Base-by-base conservation (phyloP, 441 rosid species). In the Cnidoscolus chayamansa region DNA sequence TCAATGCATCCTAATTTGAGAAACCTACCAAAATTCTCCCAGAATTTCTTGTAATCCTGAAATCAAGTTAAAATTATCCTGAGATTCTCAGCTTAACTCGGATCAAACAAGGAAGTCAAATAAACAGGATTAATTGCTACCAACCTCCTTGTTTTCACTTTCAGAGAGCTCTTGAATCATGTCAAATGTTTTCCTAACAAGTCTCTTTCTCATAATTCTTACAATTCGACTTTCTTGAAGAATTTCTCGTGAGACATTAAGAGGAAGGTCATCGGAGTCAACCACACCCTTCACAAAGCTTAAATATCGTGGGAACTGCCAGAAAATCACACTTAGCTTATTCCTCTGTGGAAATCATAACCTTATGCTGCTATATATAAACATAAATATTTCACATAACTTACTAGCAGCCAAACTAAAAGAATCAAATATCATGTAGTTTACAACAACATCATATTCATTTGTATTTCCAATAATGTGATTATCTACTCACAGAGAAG, bases 281-380 rank as follows among this genome's bases (percentile, higher is more conserved):
- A 96, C 94, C 32, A 96, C 97, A 82, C 98, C 98, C 84, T 86
- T 96, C 54, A 91, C 99, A 65, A 93, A 93, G 87, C 99, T 93
- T 85, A 96, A 81, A 78, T 96, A 96, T 32, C 98, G 86, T 0
- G 98, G 98, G 75, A 96, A 95, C 97, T 94, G 86, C 84, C 81
- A 74, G 25, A 63, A 53, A 55, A 67, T 3, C 43, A 45, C 30
- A 63, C 1, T 57, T 47, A 72, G 4, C 59, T 48, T 55, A 57
- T 40, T 54, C 53, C 17, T 30, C 19, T 43, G 3, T 17, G 73
- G 17, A 64, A 5, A 50, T 11, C 35, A 61, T n/a, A 32, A 59
- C 20, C n/a, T 63, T 0, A 40, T 5, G 7, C 7, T 40, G 7
- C 45, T 40, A n/a, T 51, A 48, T 1, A 40, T 7, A 40, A 40